A percentile compares a stretch with the other conserved stretches of the same genome.
Evolutionary conservation across 768 basidiomycete species (phyloP).

Genomic region (Hortiboletus flavorubellus): DNA sequence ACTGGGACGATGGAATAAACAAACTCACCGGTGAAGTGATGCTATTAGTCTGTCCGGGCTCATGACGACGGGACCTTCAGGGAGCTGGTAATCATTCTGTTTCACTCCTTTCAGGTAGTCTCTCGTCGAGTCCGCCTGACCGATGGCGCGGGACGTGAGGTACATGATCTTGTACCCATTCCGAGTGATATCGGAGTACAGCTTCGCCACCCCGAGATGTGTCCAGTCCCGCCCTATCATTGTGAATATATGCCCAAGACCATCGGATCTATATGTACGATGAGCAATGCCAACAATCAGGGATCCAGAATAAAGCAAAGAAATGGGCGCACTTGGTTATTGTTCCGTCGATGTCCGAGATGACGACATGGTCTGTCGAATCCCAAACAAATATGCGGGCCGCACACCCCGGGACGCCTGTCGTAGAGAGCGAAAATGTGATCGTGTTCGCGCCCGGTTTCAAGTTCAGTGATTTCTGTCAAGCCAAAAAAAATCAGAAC

Average conservation of each 20-base stretch:
- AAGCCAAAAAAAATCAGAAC: background rate
- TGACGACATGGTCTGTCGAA: conserved; percentile 81
- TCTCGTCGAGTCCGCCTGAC: conserved; percentile 94
- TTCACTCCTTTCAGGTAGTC: conserved; percentile 93
- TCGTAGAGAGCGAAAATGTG: conserved; percentile 87
- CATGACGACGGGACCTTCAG: conserved; percentile 98
- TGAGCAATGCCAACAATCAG: background rate
- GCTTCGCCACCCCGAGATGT: conserved; percentile 92
- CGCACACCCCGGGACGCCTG: conserved; percentile 79
- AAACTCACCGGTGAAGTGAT: conserved; percentile 81
- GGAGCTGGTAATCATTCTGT: conserved; percentile 94
- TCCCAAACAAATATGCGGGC: conserved; percentile 97
- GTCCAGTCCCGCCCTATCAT: conserved; percentile 99
- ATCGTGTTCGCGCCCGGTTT: conserved; percentile 87
- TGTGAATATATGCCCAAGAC: conserved; percentile 92
- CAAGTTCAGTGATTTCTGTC: conserved; percentile 78
- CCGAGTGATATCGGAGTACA: conserved; percentile 91
- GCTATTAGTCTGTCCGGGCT: conserved; percentile 95
- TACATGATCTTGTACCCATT: conserved; percentile 99
- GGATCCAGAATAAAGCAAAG: background rate
- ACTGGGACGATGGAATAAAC: background rate
- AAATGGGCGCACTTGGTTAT: conserved; percentile 83
- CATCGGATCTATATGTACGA: conserved; percentile 69
- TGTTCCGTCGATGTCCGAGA: conserved; percentile 98
- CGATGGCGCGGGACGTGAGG: conserved; percentile 93